phyloP scores from a whole-genome alignment of 1,139 yeast genomes.

The Dujonia santamariae region DNA sequence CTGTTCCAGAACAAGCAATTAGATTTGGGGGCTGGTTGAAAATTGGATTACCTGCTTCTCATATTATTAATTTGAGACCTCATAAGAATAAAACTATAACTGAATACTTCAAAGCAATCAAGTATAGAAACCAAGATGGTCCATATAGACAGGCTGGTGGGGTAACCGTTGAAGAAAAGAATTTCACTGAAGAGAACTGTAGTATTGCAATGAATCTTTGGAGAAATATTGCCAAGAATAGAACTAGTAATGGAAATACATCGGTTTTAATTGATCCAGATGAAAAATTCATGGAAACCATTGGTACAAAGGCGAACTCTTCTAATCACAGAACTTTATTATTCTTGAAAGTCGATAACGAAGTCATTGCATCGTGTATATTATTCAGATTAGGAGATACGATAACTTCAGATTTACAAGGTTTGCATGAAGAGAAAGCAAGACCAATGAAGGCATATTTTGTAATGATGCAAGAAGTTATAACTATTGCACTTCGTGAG shows the following conservation, averaged over 20 bases:
- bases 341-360: slow-evolving; percentile 34
- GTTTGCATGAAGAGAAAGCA: slow-evolving; percentile 37
- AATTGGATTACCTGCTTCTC: slow-evolving; percentile 35
- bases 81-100: slow-evolving; percentile 22
- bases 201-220: slow-evolving; percentile 28
- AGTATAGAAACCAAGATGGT: slow-evolving; percentile 36
- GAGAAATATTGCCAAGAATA: slow-evolving; percentile 35
- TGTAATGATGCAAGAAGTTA: slow-evolving; percentile 48
- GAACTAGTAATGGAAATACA: slow-evolving; percentile 34
- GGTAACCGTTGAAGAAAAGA: slow-evolving; percentile 20
- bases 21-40: slow-evolving; percentile 39
- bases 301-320: slow-evolving; percentile 24
- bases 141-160: slow-evolving; percentile 35
- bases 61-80: slow-evolving; percentile 40
- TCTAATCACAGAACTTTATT: slow-evolving; percentile 28
- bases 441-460: slow-evolving; percentile 42
- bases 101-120: slow-evolving; percentile 37
- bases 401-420: slow-evolving; percentile 44
- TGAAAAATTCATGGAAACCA: slow-evolving; percentile 23
- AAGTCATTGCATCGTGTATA: slow-evolving; percentile 39
- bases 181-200: slow-evolving; percentile 27
- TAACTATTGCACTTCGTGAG: slow-evolving; percentile 36
- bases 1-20: slow-evolving; percentile 30
- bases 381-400: slow-evolving; percentile 43
- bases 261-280: slow-evolving; percentile 35